Conservation (phyloP, 2,329 filamentous ascomycete genomes). For the Neocatenulostroma microsporum region DNA sequence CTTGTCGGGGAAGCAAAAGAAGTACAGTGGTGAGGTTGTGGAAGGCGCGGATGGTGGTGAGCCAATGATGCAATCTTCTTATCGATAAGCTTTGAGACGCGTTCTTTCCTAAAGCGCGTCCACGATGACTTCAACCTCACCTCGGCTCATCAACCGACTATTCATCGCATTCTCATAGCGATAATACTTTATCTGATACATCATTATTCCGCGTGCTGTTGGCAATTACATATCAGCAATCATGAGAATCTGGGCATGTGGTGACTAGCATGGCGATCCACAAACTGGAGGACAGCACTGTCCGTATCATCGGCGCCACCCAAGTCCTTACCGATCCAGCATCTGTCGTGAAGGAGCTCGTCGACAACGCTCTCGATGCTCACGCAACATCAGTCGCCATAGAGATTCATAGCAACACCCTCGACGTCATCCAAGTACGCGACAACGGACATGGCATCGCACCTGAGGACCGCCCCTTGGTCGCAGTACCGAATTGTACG, state of each 20-base stretch:
- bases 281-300: slow-evolving; percentile 35
- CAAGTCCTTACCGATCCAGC: slow-evolving; percentile 53
- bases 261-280: slow-evolving; percentile 30
- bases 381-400: slow-evolving; percentile 59
- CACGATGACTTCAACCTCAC: too few species aligned
- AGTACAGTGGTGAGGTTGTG: too few species aligned
- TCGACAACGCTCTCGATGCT: slow-evolving; percentile 71
- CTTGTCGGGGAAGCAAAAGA: too few species aligned
- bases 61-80: too few species aligned
- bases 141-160: too few species aligned
- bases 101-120: slow-evolving; percentile 3
- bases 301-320: slow-evolving; percentile 53
- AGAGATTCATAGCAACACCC: slow-evolving; percentile 55
- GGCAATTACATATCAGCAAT: too few species aligned
- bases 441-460: slow-evolving; percentile 69
- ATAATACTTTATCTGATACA: too few species aligned
- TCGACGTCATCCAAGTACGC: slow-evolving; percentile 61
- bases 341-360: slow-evolving; percentile 63
- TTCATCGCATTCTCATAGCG: too few species aligned
- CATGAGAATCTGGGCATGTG: not conserved
- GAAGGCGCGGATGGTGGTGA: too few species aligned
- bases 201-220: too few species aligned
- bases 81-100: not conserved
- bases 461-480: slow-evolving; percentile 50
- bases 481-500: slow-evolving; percentile 62